Conservation (phyloP, 257 asterid genomes). For the Lycium barbarum region DNA sequence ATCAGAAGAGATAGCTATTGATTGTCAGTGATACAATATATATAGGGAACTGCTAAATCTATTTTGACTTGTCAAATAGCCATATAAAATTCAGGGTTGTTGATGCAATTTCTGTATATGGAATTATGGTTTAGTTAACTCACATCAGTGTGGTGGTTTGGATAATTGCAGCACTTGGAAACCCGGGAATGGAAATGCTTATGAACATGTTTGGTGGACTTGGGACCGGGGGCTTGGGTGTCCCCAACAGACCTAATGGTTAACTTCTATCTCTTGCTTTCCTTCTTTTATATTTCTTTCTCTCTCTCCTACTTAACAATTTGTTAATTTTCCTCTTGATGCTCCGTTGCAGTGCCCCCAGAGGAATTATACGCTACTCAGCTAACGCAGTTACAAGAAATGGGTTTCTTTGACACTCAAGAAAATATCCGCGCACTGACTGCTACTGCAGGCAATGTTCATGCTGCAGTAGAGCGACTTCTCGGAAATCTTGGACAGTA, state of each 20-base stretch:
- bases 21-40: not conserved
- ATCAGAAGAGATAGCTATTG: not conserved
- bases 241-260: slow-evolving; percentile 50
- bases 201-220: slow-evolving; percentile 63
- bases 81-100: not conserved
- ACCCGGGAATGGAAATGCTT: slow-evolving; percentile 49
- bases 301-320: not conserved
- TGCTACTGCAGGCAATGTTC: slow-evolving; percentile 58
- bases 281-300: not conserved
- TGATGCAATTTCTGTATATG: not conserved
- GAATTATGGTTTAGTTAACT: not conserved
- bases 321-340: not conserved
- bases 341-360: slow-evolving; percentile 47
- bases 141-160: slow-evolving; percentile 20
- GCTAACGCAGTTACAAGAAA: slow-evolving; percentile 55
- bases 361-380: slow-evolving; percentile 57
- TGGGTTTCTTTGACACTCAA: slow-evolving; percentile 64
- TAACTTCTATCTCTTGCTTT: not conserved
- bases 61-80: not conserved
- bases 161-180: slow-evolving; percentile 32
- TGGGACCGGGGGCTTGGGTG: slow-evolving; percentile 48
- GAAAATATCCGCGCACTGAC: slow-evolving; percentile 55
- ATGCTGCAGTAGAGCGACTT: slow-evolving; percentile 64
- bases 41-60: not conserved
- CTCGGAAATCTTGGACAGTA: slow-evolving; percentile 51